Base-by-base conservation (phyloP, 176 grass and related monocot genomes). In the Tillandsia fasciculata region DNA sequence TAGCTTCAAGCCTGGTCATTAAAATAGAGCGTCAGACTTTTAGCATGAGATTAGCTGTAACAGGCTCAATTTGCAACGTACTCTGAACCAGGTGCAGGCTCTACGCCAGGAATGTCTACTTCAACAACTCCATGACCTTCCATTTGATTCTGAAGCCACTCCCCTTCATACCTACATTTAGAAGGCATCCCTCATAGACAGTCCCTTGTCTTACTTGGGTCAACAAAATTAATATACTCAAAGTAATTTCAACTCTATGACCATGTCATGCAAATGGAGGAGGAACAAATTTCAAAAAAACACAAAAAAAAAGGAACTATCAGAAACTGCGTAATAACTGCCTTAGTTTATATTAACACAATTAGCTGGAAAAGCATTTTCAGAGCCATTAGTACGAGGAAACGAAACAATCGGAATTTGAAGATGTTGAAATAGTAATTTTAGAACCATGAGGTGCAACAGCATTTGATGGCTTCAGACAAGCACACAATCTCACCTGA, bases 101-200 rank as follows among this genome's bases (percentile, higher is more conserved):
- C 70, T 8, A 73, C 63, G 9, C 15, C 70, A 49, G 78, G 78
- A 65, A 80, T 80, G 11, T 80, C 78, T 58, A 80, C 78, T 80
- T 80, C 78, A 26, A 73, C 58, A 42, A 80, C 70, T 22, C 78
- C 78, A 66, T 80, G 78, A 61, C 78, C 78, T 80, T 80, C 78
- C 78, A 80, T 80, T 58, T 80, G 70, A 67, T 80, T 80, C 70
- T 80, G 78, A 67, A 80, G 64, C 78, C 78, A 80, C 58, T 80
- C 78, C 48, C 78, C 78, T 80, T 80, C 78, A 57, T 80, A 80
- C n/a, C 78, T 80, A 59, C 47, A 65, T 47, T 23, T 14, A 78
- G 26, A 57, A 59, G 47, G n/a, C 33, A 17, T 18, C 5, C 54
- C 54, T 59, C 12, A 17, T 59, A 59, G 54, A 59, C 14, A 20